These are phyloP conservation scores for Thelonectria olida DNA, from an alignment of 2,329 filamentous ascomycete species.

Conservation along the genomic window DNA sequence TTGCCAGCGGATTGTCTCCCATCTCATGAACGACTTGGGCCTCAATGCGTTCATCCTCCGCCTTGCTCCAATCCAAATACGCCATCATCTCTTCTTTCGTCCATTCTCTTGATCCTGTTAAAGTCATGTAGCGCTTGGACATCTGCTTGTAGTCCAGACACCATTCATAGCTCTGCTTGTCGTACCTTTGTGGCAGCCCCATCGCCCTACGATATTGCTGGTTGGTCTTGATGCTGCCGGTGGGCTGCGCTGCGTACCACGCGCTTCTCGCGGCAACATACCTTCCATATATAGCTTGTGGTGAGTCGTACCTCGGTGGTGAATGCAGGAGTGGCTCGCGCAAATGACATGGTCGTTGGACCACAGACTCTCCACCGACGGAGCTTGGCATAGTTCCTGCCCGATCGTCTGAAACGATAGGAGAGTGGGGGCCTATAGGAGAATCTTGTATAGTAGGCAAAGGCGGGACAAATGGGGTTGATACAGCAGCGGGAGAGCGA, in stretches of 20 bases:
- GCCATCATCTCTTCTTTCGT: not conserved
- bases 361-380: not conserved
- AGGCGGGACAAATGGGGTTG: not conserved
- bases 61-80: slow-evolving; percentile 1
- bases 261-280: not conserved
- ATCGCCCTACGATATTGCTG: slow-evolving; percentile 1
- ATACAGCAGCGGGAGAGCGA: not conserved
- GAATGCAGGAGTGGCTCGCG: not conserved
- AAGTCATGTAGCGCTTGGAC: not conserved
- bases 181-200: not conserved
- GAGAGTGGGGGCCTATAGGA: not conserved
- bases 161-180: slow-evolving; percentile 1
- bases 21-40: not conserved
- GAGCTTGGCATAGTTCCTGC: not conserved
- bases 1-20: not conserved
- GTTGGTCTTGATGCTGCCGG: slow-evolving; percentile 9
- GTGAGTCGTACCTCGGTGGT: not conserved
- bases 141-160: slow-evolving; percentile 6
- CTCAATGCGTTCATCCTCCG: not conserved
- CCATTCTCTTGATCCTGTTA: not conserved
- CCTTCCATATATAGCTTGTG: not conserved
- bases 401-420: not conserved
- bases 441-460: not conserved
- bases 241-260: slow-evolving; percentile 2
- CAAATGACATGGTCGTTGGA: not conserved